Conservation (phyloP, 768 basidiomycete species). For the Nidularia pulvinata region DNA sequence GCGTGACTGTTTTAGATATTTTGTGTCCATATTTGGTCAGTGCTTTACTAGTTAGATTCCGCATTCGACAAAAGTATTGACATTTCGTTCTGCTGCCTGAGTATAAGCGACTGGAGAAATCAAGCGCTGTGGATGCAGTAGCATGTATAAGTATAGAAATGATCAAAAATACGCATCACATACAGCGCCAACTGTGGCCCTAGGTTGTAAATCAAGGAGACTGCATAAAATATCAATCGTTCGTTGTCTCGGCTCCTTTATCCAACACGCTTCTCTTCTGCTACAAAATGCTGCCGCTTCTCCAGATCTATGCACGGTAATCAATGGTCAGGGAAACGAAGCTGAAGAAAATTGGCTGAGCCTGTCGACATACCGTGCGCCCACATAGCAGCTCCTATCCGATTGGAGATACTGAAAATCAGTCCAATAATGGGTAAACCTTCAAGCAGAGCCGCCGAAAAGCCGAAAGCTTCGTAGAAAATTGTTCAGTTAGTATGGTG, state of each 20-base stretch:
- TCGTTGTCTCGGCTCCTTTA: background rate
- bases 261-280: conserved; percentile 12
- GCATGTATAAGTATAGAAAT: no score
- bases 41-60: no score
- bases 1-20: no score
- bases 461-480: conserved; percentile 72
- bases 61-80: no score
- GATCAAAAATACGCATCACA: no score
- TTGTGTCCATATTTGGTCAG: no score
- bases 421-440: conserved; percentile 81
- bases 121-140: no score
- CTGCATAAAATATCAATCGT: no score
- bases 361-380: conserved; percentile 56
- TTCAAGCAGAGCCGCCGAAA: conserved; percentile 81
- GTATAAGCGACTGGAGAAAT: no score
- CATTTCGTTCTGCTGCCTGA: no score
- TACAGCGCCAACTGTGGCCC: no score
- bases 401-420: conserved; percentile 82
- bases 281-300: conserved; percentile 53
- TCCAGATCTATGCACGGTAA: conserved; percentile 50
- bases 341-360: background rate
- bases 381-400: conserved; percentile 96
- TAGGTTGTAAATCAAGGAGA: no score
- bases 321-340: background rate
- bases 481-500: conserved; percentile 1